Base-by-base conservation (phyloP, 228 moss, liverwort and hornwort species). In the Sphagnum fallax region DNA sequence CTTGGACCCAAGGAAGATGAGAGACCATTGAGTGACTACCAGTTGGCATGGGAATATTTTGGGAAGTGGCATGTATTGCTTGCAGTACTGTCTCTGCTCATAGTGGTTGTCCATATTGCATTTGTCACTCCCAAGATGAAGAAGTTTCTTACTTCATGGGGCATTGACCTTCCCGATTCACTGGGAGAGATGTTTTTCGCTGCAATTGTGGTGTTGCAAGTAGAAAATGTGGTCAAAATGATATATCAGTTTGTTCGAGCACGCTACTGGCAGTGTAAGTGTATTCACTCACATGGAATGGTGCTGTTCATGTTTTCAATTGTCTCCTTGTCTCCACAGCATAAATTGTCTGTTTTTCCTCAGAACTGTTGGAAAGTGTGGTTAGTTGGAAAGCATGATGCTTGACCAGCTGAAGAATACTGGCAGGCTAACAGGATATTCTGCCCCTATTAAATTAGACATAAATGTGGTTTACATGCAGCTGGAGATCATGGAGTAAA, bases 401-500 rank as follows among this genome's bases (percentile, higher is more conserved):
- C 32, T 32, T 32, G 32, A 32, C 32, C 32, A 32, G 2, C 32
- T 32, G 32, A 32, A 32, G 32, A 32, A 32, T 1, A 32, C 32
- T 32, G 32, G 32, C 32, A 32, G 32, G 32, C 32, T 32, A 32
- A 32, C 32, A 32, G 32, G 32, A 32, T 32, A 32, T 32, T 32
- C 32, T 32, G 32, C 32, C 32, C 32, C 32, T 32, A 32, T 32
- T 32, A 32, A 32, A 32, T 14, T 58, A 32, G 13, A 48, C 32
- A 16, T 65, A 2, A 52, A 8, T 65, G 55, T 52, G 65, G 64
- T 71, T 5, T 61, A 61, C 63, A 58, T 68, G 65, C 87, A 90
- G 88, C 78, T 72, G 81, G 81, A 67, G 91, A 94, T 78, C 93
- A 94, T 69, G 93, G 93, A 6, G 89, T 91, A 49, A 94, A 94